phyloP scores from a whole-genome alignment of 176 grass and related monocot species.

The Leersia perrieri region DNA sequence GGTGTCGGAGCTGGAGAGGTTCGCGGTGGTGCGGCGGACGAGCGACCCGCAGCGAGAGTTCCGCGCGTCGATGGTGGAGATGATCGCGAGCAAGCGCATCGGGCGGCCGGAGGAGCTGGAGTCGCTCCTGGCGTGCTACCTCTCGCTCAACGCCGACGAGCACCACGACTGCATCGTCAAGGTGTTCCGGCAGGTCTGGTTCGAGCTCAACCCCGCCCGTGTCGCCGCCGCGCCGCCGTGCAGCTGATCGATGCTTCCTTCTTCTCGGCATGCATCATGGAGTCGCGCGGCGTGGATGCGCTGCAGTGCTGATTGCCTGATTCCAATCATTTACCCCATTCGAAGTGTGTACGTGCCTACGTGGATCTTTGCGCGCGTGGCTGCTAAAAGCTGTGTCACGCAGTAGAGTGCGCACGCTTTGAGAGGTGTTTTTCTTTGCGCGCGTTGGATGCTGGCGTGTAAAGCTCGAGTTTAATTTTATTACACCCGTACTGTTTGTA shows the following conservation, averaged over 20 bases:
- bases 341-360: slow-evolving; percentile 13
- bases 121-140: slow-evolving; percentile 84
- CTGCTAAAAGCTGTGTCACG: slow-evolving; percentile 7
- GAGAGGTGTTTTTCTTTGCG: slow-evolving; percentile 1
- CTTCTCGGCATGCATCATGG: not conserved
- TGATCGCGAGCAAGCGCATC: slow-evolving; percentile 75
- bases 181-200: slow-evolving; percentile 87
- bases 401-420: not conserved
- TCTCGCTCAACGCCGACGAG: slow-evolving; percentile 83
- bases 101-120: slow-evolving; percentile 76
- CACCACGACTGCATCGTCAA: slow-evolving; percentile 90
- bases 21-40: slow-evolving; percentile 79
- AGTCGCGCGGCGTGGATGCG: slow-evolving; percentile 32
- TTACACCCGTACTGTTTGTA: not conserved
- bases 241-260: not conserved
- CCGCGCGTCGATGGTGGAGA: slow-evolving; percentile 83
- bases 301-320: no score
- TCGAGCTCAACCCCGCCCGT: slow-evolving; percentile 56
- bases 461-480: not conserved
- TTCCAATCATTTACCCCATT: not conserved
- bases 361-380: slow-evolving; percentile 38
- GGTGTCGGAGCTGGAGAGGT: slow-evolving; percentile 49
- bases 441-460: not conserved
- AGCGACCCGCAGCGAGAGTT: slow-evolving; percentile 73
- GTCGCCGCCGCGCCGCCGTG: not conserved